Evolutionary conservation across 2,329 filamentous ascomycete species (phyloP), one percentile per base, ranked within the genome.

Genomic region (Trichoderma endophyticum): DNA sequence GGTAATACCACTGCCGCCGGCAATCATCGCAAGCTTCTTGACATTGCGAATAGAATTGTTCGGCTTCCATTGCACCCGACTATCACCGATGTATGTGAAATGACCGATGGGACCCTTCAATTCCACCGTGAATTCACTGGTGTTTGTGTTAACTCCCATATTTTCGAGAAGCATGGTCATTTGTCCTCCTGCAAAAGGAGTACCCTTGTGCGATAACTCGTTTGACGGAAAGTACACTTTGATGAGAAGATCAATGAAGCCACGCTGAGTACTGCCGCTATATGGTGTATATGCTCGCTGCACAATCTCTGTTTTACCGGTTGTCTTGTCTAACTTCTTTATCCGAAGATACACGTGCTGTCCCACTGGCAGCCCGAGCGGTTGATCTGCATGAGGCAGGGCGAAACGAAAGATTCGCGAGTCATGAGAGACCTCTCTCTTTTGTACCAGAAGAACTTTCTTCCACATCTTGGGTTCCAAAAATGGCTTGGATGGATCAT

Each of bases 1-100:
- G n/a, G 95, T 97, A 77, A 98, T 92, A 1, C 95, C 95, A n/a
- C 64, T 67, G 32, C 64, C 64, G 3, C 64, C 64, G 4, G 64
- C 64, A 21, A 67, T 43, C 64, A 67, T 43, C 6, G 64, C 51
- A 0, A 59, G 18, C 11, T 5, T 67, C 21, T 6, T 59, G 18
- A 67, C n/a, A 0, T 7, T 30, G 32, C 64, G 64, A 30, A 43
- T n/a, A 21, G 21, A 18, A 12, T 26, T 43, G 4, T 43, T 43
- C 12, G 51, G 51, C 32, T 59, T 67, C 30, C 51, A 57, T 30
- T 36, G 64, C 11, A 67, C 24, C 34, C 18, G 64, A 14, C 51
- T 34, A 15, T 59, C 12, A 9, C 64, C 64, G 26, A 59, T 21
- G 24, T 67, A 67, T 28, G 32, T 67, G 15, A 67, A 67, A 18